Base-by-base conservation (phyloP, 2,329 filamentous ascomycete species). In the Talaromyces sp. region DNA sequence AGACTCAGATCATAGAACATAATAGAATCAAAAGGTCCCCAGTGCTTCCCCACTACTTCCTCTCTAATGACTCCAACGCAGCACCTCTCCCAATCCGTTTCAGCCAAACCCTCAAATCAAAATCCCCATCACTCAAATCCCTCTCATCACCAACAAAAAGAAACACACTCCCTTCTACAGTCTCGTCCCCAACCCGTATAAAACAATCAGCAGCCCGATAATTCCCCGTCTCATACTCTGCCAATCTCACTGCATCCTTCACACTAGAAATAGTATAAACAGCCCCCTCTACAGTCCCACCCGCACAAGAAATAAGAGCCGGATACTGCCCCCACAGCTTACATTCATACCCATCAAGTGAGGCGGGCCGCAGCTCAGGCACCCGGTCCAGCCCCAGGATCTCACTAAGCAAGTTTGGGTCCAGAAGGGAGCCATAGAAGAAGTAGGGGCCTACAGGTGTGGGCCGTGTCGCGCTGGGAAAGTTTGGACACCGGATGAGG, bases 351-450 rank as follows among this genome's bases (percentile, higher is more conserved):
- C 58, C 61, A 11, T 48, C 33, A 4, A 67, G 47, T 22, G 44
- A 52, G 10, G 60, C 63, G 5, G 57, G 57, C 9, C 57, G 51
- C 3, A 66, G 48, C 9, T 42, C 36, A 2, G 56, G 52, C 16
- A 49, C 16, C 14, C 50, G 30, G 14, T 60, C 53, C 2, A 62
- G 41, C 13, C 32, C n/a, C 10, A 66, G 52, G 27, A 65, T 56
- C 22, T 61, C 49, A 11, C 24, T 32, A 1, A 67, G 56, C 29
- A 63, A 58, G 14, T 33, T 50, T 2, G 67, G 60, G 22, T 70
- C 63, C 35, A 61, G 56, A 3, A 73, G 56, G 4, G 67, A 63
- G 22, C 69, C 67, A 46, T 71, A 70, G 59, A 72, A 72, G 57
- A 72, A 72, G 43, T 68, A 71, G 14, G 41, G 52, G 11, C 52